A percentile compares a stretch with the other conserved stretches of the same genome.
Conservation (phyloP, 768 basidiomycete species). For the Rhizopogon rudus region DNA sequence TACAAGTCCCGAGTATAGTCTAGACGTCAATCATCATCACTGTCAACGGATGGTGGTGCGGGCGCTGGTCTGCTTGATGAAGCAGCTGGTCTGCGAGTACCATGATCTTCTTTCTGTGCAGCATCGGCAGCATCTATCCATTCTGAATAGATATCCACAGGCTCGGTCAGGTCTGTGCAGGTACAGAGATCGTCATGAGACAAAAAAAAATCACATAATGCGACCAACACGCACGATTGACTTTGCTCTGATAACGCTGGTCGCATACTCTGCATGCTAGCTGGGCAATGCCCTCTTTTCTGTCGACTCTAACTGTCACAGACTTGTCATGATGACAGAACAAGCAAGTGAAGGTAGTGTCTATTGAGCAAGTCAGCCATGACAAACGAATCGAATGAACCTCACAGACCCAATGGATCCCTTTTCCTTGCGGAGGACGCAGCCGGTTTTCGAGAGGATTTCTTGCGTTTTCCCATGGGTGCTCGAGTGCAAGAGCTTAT, state of each 20-base stretch:
- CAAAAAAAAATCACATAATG: not conserved
- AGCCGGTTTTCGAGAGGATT: conserved; percentile 78
- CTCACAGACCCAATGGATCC: conserved; percentile 63
- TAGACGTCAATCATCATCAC: conserved; percentile 45
- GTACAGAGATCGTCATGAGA: conserved; percentile 10
- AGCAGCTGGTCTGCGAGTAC: conserved; percentile 44
- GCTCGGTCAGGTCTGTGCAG: conserved; percentile 71
- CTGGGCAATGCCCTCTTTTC: conserved; percentile 80
- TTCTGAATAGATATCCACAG: conserved; percentile 86
- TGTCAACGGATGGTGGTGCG: conserved; percentile 32
- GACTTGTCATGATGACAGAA: conserved; percentile 91
- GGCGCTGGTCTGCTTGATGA: conserved; percentile 45
- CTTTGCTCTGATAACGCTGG: conserved; percentile 84
- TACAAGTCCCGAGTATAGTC: conserved; percentile 1
- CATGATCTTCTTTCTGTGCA: conserved; percentile 60
- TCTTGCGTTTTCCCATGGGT: conserved; percentile 86
- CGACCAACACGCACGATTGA: conserved; percentile 58
- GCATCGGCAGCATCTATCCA: conserved; percentile 90
- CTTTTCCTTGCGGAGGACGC: conserved; percentile 58
- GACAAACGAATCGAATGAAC: not conserved
- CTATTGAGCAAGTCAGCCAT: conserved; percentile 31
- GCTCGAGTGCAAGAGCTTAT: conserved; percentile 5
- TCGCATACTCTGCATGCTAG: conserved; percentile 82
- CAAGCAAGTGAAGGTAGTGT: conserved; percentile 80
- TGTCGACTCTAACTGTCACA: conserved; percentile 78